Evolutionary conservation across 2,329 filamentous ascomycete genomes (phyloP).

Genomic region (Xylaria hypoxylon): DNA sequence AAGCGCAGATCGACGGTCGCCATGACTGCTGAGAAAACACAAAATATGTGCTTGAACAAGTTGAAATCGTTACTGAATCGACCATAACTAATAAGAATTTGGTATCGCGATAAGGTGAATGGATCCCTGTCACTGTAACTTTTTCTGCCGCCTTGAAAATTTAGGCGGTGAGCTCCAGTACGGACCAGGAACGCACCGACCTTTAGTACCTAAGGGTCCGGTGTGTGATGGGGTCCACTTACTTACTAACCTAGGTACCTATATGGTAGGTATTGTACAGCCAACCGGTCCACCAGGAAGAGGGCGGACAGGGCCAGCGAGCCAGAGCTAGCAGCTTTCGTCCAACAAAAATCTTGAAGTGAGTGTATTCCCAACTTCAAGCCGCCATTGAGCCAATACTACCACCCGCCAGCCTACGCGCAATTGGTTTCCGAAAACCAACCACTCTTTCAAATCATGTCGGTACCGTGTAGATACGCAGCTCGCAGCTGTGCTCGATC

Average conservation of each 20-base stretch:
- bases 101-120: slow-evolving; percentile 37
- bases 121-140: slow-evolving; percentile 38
- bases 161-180: slow-evolving; percentile 47
- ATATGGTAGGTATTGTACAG: too few species aligned
- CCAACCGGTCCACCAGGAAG: slow-evolving; percentile 1
- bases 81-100: slow-evolving; percentile 34
- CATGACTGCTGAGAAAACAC: slow-evolving; percentile 56
- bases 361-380: slow-evolving; percentile 41
- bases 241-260: too few species aligned
- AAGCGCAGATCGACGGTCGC: slow-evolving; percentile 65
- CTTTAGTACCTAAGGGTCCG: too few species aligned
- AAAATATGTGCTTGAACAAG: slow-evolving; percentile 39
- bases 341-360: slow-evolving; percentile 47
- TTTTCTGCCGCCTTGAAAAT: slow-evolving; percentile 46
- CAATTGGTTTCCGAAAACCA: slow-evolving; percentile 35
- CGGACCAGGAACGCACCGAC: slow-evolving; percentile 14
- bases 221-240: slow-evolving; percentile 24
- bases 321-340: slow-evolving; percentile 43
- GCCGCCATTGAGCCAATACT: slow-evolving; percentile 31
- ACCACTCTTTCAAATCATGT: slow-evolving; percentile 60
- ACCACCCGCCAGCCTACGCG: slow-evolving; percentile 30
- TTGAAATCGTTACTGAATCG: slow-evolving; percentile 29
- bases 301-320: slow-evolving; percentile 24
- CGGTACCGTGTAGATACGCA: slow-evolving; percentile 71
- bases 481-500: slow-evolving; percentile 74